phyloP scores from a whole-genome alignment of 345 rosid species.

The Aegle marmelos region DNA sequence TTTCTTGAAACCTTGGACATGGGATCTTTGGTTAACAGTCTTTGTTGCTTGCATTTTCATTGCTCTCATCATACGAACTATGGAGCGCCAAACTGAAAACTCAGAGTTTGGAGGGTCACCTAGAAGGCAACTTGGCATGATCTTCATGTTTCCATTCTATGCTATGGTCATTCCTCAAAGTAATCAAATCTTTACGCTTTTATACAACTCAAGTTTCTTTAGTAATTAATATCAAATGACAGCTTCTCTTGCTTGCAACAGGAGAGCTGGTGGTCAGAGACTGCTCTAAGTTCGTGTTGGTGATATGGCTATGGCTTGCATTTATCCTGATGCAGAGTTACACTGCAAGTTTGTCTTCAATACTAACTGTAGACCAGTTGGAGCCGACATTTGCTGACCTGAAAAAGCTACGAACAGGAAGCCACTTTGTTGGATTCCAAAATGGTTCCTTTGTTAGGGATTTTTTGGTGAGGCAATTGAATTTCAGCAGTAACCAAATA shows the following conservation, averaged over 20 bases:
- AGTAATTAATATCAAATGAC: too few species aligned
- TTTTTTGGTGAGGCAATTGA: background rate
- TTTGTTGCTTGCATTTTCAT: constrained; percentile 21
- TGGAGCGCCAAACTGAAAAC: constrained; percentile 30
- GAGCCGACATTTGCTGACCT: constrained; percentile 18
- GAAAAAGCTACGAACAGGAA: background rate
- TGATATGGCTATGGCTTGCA: constrained; percentile 20
- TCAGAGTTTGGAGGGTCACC: constrained; percentile 26
- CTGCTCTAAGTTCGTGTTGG: constrained; percentile 23
- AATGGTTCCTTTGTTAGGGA: constrained; percentile 11
- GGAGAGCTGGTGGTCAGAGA: constrained; percentile 23
- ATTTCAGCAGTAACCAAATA: background rate
- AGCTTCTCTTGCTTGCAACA: background rate
- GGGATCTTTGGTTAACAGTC: constrained; percentile 37
- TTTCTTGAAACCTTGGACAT: constrained; percentile 41
- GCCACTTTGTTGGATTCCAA: constrained; percentile 22
- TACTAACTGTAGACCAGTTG: constrained; percentile 25
- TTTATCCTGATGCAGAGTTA: constrained; percentile 10
- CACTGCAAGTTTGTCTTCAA: constrained; percentile 28
- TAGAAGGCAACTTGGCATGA: constrained; percentile 20
- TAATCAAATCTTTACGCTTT: constrained; percentile 7
- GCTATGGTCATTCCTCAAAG: constrained; percentile 38
- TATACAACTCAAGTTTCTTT: too few species aligned
- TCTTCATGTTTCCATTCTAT: constrained; percentile 35
- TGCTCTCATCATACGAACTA: constrained; percentile 31